phyloP scores from a whole-genome alignment of 768 basidiomycete species.

The Suillus alpinus region DNA sequence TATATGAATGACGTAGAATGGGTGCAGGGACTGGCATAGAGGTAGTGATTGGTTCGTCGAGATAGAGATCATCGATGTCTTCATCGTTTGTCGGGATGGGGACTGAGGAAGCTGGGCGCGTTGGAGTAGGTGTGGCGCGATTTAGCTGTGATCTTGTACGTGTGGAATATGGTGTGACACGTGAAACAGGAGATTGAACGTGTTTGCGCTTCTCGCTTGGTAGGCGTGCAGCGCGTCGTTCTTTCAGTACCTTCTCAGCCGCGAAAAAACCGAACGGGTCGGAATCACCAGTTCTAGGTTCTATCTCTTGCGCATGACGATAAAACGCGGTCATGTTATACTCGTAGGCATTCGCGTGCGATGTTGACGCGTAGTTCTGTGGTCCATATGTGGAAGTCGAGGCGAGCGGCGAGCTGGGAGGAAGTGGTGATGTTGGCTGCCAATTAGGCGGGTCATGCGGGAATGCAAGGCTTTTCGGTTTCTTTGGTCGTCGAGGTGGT shows the following conservation, averaged over 20 bases:
- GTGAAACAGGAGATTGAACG: slow-evolving; percentile 3
- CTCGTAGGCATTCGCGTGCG: slow-evolving; percentile 11
- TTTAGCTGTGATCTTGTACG: slow-evolving; percentile 2
- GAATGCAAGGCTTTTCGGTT: slow-evolving; percentile 28
- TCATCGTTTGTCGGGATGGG: slow-evolving; percentile 30
- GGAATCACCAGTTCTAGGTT: slow-evolving; percentile 23
- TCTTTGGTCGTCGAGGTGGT: slow-evolving; percentile 31
- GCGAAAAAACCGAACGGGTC: slow-evolving; percentile 62
- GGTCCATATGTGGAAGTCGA: slow-evolving; percentile 18
- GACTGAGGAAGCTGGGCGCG: slow-evolving; percentile 21
- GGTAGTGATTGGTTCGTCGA: slow-evolving; percentile 30
- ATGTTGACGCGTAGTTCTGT: slow-evolving; percentile 3
- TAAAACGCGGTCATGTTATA: slow-evolving; percentile 21
- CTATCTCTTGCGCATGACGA: slow-evolving; percentile 14
- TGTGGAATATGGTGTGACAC: slow-evolving; percentile 13
- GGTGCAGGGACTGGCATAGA: slow-evolving; percentile 14
- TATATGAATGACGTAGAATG: slow-evolving; percentile 18
- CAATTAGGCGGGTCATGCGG: slow-evolving; percentile 32
- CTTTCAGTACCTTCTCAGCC: slow-evolving; percentile 49
- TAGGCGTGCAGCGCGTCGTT: slow-evolving; percentile 29
- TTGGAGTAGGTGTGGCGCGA: slow-evolving; percentile 17
- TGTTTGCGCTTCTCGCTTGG: slow-evolving; percentile 11
- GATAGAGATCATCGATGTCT: slow-evolving; percentile 35
- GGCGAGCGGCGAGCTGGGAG: slow-evolving; percentile 31
- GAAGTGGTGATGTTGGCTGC: slow-evolving; percentile 31